Evolutionary conservation across 1,139 yeast species (phyloP).

Genomic region (Arxiozyma slooffiae): DNA sequence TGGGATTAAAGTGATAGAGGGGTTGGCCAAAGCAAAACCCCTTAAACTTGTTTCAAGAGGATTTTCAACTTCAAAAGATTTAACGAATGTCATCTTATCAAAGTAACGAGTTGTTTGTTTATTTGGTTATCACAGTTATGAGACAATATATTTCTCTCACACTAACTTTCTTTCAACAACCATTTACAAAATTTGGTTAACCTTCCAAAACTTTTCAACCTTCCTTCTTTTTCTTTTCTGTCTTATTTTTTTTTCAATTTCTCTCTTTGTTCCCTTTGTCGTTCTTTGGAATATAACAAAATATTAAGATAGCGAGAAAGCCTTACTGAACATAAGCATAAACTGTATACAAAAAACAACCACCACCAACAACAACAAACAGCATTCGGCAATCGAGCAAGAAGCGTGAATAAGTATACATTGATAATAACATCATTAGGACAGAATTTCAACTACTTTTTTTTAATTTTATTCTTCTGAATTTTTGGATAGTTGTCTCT

Average conservation of each 20-base stretch:
- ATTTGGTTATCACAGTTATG: no score
- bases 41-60: slow-evolving; percentile 54
- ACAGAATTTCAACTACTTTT: background rate
- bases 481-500: background rate
- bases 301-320: no score
- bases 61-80: slow-evolving; percentile 39
- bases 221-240: background rate
- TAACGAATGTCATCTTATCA: slow-evolving; percentile 8
- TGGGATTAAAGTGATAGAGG: slow-evolving; percentile 51
- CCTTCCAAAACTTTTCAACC: no score
- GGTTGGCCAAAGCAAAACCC: slow-evolving; percentile 64
- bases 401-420: no score
- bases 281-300: background rate
- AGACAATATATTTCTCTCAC: no score
- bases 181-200: background rate
- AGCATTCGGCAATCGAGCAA: no score
- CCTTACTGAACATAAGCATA: no score
- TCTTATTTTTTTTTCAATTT: background rate
- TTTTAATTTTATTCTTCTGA: no score
- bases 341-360: background rate
- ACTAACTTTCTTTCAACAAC: no score
- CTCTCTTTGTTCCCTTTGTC: background rate
- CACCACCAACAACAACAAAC: background rate
- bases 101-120: background rate
- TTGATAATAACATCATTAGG: no score